Evolutionary conservation across 148 eudicot genomes (phyloP).

Genomic region (Chenopodium quinoa): DNA sequence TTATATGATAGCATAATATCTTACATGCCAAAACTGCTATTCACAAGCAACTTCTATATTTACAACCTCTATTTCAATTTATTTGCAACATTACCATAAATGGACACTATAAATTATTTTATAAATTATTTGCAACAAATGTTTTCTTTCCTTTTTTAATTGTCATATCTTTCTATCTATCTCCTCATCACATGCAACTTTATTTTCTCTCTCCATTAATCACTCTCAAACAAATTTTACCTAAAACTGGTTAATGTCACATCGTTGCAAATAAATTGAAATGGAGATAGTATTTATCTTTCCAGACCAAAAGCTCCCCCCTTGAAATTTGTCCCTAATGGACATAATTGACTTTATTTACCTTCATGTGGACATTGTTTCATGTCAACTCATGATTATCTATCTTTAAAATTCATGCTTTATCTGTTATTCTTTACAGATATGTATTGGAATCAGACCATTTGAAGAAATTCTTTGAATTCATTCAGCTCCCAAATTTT

Average conservation of each 20-base stretch:
- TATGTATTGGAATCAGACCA: conserved; percentile 87
- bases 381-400: background rate
- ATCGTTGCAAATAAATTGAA: too few species aligned
- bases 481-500: conserved; percentile 92
- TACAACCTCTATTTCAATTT: too few species aligned
- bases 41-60: background rate
- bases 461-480: conserved; percentile 84
- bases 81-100: too few species aligned
- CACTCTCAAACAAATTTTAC: too few species aligned
- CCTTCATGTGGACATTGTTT: too few species aligned
- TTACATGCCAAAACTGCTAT: background rate
- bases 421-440: conserved; percentile 37
- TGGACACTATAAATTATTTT: too few species aligned
- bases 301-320: background rate
- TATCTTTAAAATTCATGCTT: background rate
- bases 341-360: background rate
- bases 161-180: too few species aligned
- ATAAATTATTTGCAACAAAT: too few species aligned
- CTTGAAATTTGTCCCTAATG: background rate
- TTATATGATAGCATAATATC: background rate
- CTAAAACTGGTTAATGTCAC: too few species aligned
- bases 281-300: background rate
- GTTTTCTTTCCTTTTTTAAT: too few species aligned
- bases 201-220: too few species aligned
- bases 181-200: too few species aligned